phyloP scores from a whole-genome alignment of 2,329 filamentous ascomycete species.

The Verticillium klebahnii region DNA sequence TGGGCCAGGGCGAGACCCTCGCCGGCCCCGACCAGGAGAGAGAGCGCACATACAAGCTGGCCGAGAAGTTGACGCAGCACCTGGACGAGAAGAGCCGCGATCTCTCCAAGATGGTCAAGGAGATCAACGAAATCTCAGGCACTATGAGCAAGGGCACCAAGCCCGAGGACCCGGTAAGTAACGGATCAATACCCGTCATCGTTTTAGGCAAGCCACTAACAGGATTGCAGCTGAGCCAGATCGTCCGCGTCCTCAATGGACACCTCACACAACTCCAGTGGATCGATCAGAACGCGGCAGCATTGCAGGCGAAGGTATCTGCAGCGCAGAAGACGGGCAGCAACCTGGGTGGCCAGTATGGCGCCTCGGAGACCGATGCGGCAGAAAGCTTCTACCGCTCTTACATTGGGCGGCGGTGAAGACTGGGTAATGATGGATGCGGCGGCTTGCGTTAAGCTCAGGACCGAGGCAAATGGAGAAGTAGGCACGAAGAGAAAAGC shows the following conservation, averaged over 20 bases:
- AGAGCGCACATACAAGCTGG: conserved; percentile 92
- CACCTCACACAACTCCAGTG: conserved; percentile 89
- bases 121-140: conserved; percentile 91
- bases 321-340: conserved; percentile 77
- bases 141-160: conserved; percentile 86
- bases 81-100: conserved; percentile 93
- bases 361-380: conserved; percentile 61
- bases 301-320: conserved; percentile 76
- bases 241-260: conserved; percentile 89
- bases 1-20: conserved; percentile 70
- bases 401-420: conserved; percentile 69
- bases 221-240: conserved; percentile 73
- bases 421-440: conserved; percentile 7
- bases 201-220: not conserved
- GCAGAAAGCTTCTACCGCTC: conserved; percentile 89
- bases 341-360: conserved; percentile 52
- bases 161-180: conserved; percentile 77
- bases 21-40: conserved; percentile 92
- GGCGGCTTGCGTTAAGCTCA: not conserved
- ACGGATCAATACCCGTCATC: not conserved
- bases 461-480: not conserved
- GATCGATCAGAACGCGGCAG: conserved; percentile 81
- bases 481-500: not conserved
- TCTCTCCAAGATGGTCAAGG: conserved; percentile 92
- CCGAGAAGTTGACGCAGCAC: conserved; percentile 86